These are phyloP conservation scores for Begonia peltatifolia DNA, from an alignment of 306 rosid species.

Conservation along the genomic window DNA sequence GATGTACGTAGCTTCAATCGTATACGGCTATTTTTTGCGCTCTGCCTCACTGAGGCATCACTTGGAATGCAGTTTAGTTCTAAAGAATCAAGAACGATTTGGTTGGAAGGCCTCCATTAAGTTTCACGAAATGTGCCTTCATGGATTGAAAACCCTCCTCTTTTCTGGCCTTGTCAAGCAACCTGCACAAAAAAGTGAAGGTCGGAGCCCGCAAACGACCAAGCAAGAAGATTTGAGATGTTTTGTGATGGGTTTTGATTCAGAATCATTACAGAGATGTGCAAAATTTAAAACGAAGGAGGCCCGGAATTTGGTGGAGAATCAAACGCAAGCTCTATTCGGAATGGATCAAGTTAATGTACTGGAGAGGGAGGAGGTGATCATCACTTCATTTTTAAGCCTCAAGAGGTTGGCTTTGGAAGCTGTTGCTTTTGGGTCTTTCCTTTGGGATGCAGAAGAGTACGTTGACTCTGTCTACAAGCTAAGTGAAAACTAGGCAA, in stretches of 20 bases:
- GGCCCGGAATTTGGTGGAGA: conserved; percentile 55
- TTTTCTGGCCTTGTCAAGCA: conserved; percentile 24
- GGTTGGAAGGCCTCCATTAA: conserved; percentile 25
- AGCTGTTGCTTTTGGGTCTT: conserved; percentile 93
- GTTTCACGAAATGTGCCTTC: conserved; percentile 24
- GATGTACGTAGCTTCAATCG: conserved; percentile 61
- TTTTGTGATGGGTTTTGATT: conserved; percentile 49
- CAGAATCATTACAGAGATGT: conserved; percentile 60
- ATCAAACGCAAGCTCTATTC: conserved; percentile 57
- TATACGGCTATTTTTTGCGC: conserved; percentile 85
- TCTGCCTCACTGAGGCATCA: conserved; percentile 56
- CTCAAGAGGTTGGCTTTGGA: conserved; percentile 84
- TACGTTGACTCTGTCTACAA: conserved; percentile 51
- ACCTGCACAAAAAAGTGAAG: conserved; percentile 18
- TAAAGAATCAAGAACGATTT: conserved; percentile 29
- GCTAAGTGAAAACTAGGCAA: conserved; percentile 43
- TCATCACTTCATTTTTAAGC: conserved; percentile 80
- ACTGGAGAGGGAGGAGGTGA: conserved; percentile 34
- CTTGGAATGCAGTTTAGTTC: conserved; percentile 40
- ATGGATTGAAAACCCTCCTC: conserved; percentile 31
- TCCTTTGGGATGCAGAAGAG: conserved; percentile 92
- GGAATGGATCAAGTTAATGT: conserved; percentile 29
- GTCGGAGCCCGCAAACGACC: conserved; percentile 20
- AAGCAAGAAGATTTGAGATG: conserved; percentile 39
- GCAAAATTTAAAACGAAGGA: conserved; percentile 71